A percentile compares a stretch with the other conserved stretches of the same genome.
phyloP scores from a whole-genome alignment of 768 basidiomycete species.

The Mycena kentingensis region DNA sequence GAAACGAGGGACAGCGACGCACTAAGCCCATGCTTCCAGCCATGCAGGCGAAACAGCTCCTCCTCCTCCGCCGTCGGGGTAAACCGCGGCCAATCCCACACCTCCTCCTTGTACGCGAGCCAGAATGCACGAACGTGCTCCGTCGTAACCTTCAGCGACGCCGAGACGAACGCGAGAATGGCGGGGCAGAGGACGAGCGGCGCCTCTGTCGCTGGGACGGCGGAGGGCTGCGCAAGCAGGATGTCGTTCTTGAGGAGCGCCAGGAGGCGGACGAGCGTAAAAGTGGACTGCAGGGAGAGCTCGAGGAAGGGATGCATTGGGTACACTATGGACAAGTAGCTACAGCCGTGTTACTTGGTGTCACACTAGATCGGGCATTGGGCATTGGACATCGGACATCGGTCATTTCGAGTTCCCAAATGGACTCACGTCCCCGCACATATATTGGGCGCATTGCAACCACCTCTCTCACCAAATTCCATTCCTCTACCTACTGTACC shows the following conservation, averaged over 20 bases:
- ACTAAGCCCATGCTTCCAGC: conserved; percentile 10
- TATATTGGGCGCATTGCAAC: no score
- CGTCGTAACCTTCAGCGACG: not conserved
- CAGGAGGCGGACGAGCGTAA: not conserved
- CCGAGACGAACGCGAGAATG: not conserved
- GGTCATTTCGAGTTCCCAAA: no score
- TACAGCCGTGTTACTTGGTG: no score
- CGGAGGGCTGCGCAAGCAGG: not conserved
- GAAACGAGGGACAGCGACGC: not conserved
- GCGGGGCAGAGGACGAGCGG: not conserved
- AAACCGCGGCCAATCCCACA: not conserved
- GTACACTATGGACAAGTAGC: no score
- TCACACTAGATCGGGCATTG: no score
- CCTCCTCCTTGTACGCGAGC: not conserved
- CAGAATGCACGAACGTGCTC: not conserved
- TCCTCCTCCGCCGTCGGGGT: not conserved
- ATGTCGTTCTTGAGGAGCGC: conserved; percentile 7
- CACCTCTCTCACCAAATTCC: no score
- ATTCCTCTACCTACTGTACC: no score
- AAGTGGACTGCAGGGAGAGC: not conserved
- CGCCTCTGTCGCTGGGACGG: not conserved
- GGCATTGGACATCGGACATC: no score
- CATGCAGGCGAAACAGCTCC: conserved; percentile 5
- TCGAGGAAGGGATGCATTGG: no score
- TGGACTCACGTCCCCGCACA: no score